phyloP scores from a whole-genome alignment of 495 filamentous ascomycete species.

The Penicillium robsamsonii region DNA sequence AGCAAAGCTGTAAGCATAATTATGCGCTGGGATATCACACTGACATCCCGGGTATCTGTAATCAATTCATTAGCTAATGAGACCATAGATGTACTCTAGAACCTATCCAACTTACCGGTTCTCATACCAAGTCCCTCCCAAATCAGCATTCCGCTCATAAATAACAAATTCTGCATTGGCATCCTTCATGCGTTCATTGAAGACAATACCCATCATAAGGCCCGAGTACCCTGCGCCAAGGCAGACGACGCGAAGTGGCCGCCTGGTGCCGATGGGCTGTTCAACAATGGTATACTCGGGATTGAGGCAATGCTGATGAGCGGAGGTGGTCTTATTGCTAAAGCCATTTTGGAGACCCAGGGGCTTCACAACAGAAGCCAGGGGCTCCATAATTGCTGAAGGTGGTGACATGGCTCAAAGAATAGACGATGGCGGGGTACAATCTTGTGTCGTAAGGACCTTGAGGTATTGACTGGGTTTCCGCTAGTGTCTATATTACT shows the following conservation, averaged over 20 bases:
- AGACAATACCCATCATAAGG: constrained; percentile 9
- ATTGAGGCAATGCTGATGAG: not conserved
- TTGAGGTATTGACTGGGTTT: not conserved
- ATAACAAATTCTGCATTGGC: constrained; percentile 6
- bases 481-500: not conserved
- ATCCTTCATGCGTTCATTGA: constrained; percentile 9
- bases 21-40: constrained; percentile 56
- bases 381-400: not conserved
- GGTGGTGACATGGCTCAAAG: not conserved
- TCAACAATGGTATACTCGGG: constrained; percentile 12
- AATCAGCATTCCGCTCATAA: constrained; percentile 14
- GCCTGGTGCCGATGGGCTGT: constrained; percentile 13
- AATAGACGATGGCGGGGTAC: not conserved
- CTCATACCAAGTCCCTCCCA: constrained; percentile 49
- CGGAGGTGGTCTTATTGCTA: not conserved
- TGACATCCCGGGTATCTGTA: constrained; percentile 43
- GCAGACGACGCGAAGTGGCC: constrained; percentile 8
- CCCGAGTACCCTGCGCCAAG: constrained; percentile 12
- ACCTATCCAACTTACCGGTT: constrained; percentile 31
- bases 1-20: constrained; percentile 49
- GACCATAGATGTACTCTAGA: too few species aligned
- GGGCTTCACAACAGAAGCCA: not conserved
- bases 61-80: not conserved
- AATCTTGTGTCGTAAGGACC: not conserved
- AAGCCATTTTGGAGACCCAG: not conserved